Evolutionary conservation across 345 rosid species (phyloP).

Genomic region (Ailanthus altissimus): DNA sequence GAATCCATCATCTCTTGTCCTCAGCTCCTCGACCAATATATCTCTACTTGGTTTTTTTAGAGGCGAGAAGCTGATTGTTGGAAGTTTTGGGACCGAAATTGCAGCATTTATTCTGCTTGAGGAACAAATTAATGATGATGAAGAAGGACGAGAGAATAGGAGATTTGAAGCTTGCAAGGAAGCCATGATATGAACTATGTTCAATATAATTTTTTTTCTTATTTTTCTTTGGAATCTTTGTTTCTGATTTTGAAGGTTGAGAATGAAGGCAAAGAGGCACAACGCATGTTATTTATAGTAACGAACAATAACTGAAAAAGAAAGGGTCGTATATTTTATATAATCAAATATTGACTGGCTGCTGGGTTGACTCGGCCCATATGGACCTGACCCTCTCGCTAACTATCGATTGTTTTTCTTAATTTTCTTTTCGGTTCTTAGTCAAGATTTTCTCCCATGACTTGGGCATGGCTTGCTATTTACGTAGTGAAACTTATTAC

Average conservation of each 20-base stretch:
- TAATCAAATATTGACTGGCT: background rate
- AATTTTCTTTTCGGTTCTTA: no score
- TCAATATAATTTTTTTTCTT: no score
- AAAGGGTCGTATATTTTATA: background rate
- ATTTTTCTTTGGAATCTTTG: background rate
- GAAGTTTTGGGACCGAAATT: constrained; percentile 47
- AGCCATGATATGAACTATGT: background rate
- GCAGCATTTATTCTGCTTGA: constrained; percentile 27
- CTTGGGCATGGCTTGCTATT: no score
- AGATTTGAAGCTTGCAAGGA: constrained; percentile 19
- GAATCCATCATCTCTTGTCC: constrained; percentile 8
- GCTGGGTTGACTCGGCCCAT: background rate
- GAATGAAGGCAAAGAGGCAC: background rate
- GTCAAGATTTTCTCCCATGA: no score
- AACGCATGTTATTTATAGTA: background rate
- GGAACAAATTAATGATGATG: constrained; percentile 22
- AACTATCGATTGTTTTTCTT: no score
- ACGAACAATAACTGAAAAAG: background rate
- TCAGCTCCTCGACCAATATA: background rate
- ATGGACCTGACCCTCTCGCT: background rate
- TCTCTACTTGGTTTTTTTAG: constrained; percentile 28
- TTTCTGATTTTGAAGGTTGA: background rate
- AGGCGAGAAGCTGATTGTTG: constrained; percentile 34
- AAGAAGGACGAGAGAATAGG: constrained; percentile 39
- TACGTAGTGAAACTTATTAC: no score